Evolutionary conservation across 495 filamentous ascomycete species (phyloP).

Genomic region (Lasiosphaeria ovina): DNA sequence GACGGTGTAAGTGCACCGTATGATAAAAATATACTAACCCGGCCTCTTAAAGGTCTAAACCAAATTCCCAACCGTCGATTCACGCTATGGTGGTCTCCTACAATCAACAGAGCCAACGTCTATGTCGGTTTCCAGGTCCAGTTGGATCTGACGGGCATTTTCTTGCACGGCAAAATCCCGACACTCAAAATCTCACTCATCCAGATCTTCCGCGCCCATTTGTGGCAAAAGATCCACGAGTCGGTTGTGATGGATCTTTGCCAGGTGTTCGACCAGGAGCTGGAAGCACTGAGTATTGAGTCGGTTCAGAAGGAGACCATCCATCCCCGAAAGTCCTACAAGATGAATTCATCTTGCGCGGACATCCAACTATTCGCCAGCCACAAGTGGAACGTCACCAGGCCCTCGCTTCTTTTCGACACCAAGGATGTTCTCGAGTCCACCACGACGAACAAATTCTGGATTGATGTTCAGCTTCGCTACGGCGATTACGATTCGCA

Average conservation of each 20-base stretch:
- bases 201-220: constrained; percentile 98
- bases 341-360: constrained; percentile 99
- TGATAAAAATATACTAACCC: no score
- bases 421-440: constrained; percentile 95
- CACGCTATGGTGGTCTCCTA: constrained; percentile 97
- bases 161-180: constrained; percentile 99
- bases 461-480: constrained; percentile 96
- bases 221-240: constrained; percentile 99
- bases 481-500: constrained; percentile 99
- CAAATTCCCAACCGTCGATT: constrained; percentile 99
- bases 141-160: constrained; percentile 97
- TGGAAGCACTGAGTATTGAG: constrained; percentile 95
- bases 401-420: constrained; percentile 89
- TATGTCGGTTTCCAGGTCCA: constrained; percentile 99
- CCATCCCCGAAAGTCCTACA: constrained; percentile 99
- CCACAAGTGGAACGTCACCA: constrained; percentile 97
- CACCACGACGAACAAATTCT: constrained; percentile 98
- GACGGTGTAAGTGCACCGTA: no score
- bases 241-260: constrained; percentile 99
- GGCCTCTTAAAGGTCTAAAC: constrained; percentile 58
- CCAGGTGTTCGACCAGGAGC: constrained; percentile 98
- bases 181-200: constrained; percentile 98
- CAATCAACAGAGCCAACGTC: constrained; percentile 74
- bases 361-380: constrained; percentile 97
- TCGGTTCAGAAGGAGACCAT: constrained; percentile 99